Base-by-base conservation (phyloP, 768 basidiomycete species). In the Suillus plorans region DNA sequence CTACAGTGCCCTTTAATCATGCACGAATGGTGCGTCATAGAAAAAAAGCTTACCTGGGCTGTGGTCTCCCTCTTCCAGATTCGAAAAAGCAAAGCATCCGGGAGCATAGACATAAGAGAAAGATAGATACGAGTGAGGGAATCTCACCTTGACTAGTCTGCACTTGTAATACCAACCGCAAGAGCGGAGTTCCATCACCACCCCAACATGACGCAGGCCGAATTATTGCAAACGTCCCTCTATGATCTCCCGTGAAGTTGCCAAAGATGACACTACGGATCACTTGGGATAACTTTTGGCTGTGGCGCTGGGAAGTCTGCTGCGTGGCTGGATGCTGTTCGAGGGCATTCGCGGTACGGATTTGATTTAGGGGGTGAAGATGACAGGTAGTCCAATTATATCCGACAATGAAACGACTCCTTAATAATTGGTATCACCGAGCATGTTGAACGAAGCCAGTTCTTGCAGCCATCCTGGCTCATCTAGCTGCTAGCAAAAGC, bases 1-100 rank as follows among this genome's bases (percentile, higher is more conserved):
- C 89, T 93, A 53, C 22, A 50, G n/a, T 10, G 5, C 18, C 5
- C 16, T 28, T 59, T 25, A 59, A 39, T 25, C 18, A 14, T 12
- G 1, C 14, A 41, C 6, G 3, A 10, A 28, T 9, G 10, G 3
- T 16, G 25, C 25, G 1, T 22, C 13, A 5, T 13, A 41, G 4
- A 58, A 18, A 39, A 25, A 41, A 41, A 5, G 10, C 25, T 41
- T 16, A 59, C 57, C 57, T 59, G 57, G 39, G 25, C 39, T 5
- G 16, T 20, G 25, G 6, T 16, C 18, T 5, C 57, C 25, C 25
- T 41, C 39, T 41, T 41, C 57, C 57, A 59, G 25, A 41, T 16
- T 18, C 39, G 25, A 59, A 39, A 59, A 18, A 41, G 18, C 18
- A 18, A 16, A 18, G 16, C 16, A 10, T 58, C 9, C 5, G 25